Evolutionary conservation across 1,284 basidiomycete species (phyloP), one percentile per base, ranked within the genome.

Genomic region (Waitea zeae): DNA sequence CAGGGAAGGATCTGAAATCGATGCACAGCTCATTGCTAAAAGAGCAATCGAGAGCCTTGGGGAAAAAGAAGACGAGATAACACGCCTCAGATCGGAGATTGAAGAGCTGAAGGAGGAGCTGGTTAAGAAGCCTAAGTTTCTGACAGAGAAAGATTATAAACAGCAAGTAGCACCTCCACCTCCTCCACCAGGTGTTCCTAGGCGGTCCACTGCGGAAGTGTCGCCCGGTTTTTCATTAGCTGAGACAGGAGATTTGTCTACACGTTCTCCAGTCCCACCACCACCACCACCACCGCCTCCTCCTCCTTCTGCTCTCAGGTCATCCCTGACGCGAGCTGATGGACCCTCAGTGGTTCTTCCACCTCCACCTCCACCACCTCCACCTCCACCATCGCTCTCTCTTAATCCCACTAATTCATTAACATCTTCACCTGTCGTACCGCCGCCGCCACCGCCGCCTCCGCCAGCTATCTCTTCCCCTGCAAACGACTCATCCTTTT

Each of bases 101-200:
- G 54, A 55, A 12, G 58, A 59, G 5, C 56, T 83, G 26, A 68
- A 67, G 41, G 53, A 56, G 12, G 58, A 70, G 31, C 45, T 72
- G 28, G 52, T 59, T 14, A 58, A 58, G 9, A 70, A 64, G 41
- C 68, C 71, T 2, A 67, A 64, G 50, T 54, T 54, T 36, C 48
- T 59, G 30, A 68, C 65, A 1, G 79, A 84, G 50, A 67, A 70
- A 45, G 75, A 75, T 41, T 82, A 74, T 53, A 83, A 82, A 50
- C 58, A 59, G 5, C 64, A 64, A 36, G 72, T 74, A 33, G 55
- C 71, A 1, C 74, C 80, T 2, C 73, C 72, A 0, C 73, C 70
- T 3, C 71, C 72, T 15, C 59, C 62, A 4, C 47, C 47, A 3
- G n/a, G n/a, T n/a, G 44, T 46, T 17, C 57, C 55, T 44, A 20